Conservation (phyloP, 2,329 filamentous ascomycete species). For the Aspergillus melleus region DNA sequence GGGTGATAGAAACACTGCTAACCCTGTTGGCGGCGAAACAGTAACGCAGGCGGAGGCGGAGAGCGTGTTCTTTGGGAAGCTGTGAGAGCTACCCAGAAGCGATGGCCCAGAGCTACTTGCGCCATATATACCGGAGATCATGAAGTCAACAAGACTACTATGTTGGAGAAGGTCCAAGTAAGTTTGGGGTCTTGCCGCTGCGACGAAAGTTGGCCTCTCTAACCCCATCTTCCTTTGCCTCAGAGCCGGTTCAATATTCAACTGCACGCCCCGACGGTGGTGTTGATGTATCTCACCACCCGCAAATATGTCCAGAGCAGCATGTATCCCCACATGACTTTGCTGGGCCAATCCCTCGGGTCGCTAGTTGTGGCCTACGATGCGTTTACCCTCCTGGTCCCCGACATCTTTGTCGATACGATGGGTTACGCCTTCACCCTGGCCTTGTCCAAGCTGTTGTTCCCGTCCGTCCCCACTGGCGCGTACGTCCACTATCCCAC, state of each 20-base stretch:
- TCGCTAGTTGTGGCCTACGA: constrained; percentile 87
- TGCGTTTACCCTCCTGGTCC: constrained; percentile 85
- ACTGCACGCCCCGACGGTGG: constrained; percentile 76
- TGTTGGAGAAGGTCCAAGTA: constrained; percentile 75
- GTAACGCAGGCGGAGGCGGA: constrained; percentile 93
- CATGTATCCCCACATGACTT: constrained; percentile 88
- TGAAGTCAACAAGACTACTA: constrained; percentile 76
- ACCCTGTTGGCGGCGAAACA: constrained; percentile 34
- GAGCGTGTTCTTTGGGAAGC: constrained; percentile 97
- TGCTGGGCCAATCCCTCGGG: constrained; percentile 89
- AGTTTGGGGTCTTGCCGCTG: constrained; percentile 10
- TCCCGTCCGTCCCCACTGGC: constrained; percentile 75
- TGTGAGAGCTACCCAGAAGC: constrained; percentile 82
- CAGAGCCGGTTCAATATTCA: constrained; percentile 89
- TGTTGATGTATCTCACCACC: constrained; percentile 88
- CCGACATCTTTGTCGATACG: constrained; percentile 93
- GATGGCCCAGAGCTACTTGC: constrained; percentile 85
- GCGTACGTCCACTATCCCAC: constrained; percentile 98
- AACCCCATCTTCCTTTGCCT: constrained; percentile 4
- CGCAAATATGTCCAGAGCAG: constrained; percentile 81
- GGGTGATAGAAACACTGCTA: neutral
- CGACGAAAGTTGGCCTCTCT: neutral
- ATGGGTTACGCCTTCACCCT: constrained; percentile 97
- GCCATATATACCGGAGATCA: constrained; percentile 96
- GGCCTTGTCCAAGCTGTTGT: constrained; percentile 78